These are phyloP conservation scores for Trichosporon coremiiforme DNA, from an alignment of 1,284 basidiomycete genomes.

Conservation along the genomic window DNA sequence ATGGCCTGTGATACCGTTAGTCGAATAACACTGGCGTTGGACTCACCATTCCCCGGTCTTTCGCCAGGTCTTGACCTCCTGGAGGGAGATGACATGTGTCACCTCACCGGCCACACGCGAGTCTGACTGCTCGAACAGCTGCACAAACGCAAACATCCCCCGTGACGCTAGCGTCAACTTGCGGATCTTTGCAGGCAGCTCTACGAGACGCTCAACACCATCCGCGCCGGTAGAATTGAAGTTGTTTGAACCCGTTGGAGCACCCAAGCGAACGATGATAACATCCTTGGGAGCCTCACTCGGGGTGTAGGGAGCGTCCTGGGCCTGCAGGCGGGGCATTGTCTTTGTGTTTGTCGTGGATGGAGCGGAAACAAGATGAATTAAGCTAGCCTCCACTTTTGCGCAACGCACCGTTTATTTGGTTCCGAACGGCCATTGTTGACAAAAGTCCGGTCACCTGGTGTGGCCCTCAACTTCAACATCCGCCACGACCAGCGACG, in stretches of 20 bases:
- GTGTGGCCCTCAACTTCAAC: background rate
- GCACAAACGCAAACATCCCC: constrained; percentile 48
- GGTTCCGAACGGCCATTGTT: background rate
- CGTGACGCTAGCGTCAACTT: constrained; percentile 35
- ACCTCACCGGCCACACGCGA: constrained; percentile 46
- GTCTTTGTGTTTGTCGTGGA: background rate
- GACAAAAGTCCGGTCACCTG: constrained; percentile 3
- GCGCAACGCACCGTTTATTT: background rate
- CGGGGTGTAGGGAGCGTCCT: constrained; percentile 31
- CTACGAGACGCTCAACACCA: constrained; percentile 44
- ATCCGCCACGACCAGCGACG: background rate
- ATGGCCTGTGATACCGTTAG: background rate
- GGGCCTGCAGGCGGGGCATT: constrained; percentile 29
- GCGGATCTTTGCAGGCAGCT: constrained; percentile 39
- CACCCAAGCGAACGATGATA: constrained; percentile 40
- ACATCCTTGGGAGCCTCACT: constrained; percentile 39
- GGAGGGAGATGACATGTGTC: constrained; percentile 37
- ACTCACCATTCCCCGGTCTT: constrained; percentile 49
- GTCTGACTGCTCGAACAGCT: constrained; percentile 37
- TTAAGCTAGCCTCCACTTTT: background rate
- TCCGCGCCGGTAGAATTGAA: constrained; percentile 40
- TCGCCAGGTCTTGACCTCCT: constrained; percentile 48
- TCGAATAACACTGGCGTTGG: too few relatives aligned
- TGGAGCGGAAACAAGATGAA: background rate
- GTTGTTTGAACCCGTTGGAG: constrained; percentile 47